phyloP scores from a whole-genome alignment of 2,329 filamentous ascomycete species.

The Exophiala calicioides region DNA sequence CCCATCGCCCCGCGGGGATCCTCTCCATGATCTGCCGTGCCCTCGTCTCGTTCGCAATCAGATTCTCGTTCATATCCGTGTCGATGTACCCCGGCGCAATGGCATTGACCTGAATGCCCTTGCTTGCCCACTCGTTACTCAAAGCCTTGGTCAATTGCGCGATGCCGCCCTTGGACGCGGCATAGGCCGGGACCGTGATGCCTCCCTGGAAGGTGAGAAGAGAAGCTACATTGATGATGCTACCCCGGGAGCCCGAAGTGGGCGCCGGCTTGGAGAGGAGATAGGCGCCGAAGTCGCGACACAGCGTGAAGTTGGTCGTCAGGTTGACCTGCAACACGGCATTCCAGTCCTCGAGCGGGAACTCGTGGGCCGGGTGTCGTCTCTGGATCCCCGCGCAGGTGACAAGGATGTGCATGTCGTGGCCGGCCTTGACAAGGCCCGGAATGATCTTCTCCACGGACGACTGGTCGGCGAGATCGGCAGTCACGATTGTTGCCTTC shows the following conservation, averaged over 20 bases:
- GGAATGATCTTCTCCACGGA: constrained; percentile 45
- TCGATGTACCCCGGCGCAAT: constrained; percentile 88
- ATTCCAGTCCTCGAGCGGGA: constrained; percentile 76
- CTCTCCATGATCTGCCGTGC: constrained; percentile 72
- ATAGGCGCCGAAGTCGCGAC: constrained; percentile 75
- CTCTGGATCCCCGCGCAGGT: constrained; percentile 88
- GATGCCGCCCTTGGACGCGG: constrained; percentile 81
- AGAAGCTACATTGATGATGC: constrained; percentile 80
- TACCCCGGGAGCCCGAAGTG: constrained; percentile 22
- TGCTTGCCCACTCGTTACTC: constrained; percentile 80
- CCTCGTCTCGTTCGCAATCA: constrained; percentile 71
- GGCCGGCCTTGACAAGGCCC: constrained; percentile 41
- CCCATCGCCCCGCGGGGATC: constrained; percentile 85
- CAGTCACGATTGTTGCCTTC: constrained; percentile 46
- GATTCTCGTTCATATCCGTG: constrained; percentile 89
- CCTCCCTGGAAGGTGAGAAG: constrained; percentile 84
- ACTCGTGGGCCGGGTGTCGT: constrained; percentile 71
- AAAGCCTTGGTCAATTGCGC: constrained; percentile 82
- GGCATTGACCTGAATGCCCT: constrained; percentile 80
- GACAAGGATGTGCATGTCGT: constrained; percentile 73
- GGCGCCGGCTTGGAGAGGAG: constrained; percentile 63
- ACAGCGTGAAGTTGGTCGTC: constrained; percentile 74
- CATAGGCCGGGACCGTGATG: constrained; percentile 84
- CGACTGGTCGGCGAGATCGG: constrained; percentile 45
- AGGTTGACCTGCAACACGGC: constrained; percentile 86